Conservation (phyloP, 2,329 filamentous ascomycete genomes). For the Exophiala alcalophila region DNA sequence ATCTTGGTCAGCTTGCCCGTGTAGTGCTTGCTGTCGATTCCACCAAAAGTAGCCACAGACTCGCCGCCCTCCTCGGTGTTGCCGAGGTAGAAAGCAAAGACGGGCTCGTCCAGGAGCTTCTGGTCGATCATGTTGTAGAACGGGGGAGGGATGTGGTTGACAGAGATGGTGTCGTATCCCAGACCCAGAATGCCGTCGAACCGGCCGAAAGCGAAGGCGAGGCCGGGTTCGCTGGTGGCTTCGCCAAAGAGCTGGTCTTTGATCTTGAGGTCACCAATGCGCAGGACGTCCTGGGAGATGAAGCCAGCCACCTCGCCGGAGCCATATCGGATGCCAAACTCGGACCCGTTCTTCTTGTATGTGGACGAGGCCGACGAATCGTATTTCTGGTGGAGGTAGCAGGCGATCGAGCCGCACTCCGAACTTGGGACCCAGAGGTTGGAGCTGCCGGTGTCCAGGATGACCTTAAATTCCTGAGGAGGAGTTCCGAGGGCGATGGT, state of each 20-base stretch:
- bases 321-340: constrained; percentile 92
- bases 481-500: constrained; percentile 91
- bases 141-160: constrained; percentile 89
- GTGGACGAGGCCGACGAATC: constrained; percentile 84
- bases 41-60: constrained; percentile 88
- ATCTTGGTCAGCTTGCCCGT: constrained; percentile 88
- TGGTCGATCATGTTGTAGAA: constrained; percentile 97
- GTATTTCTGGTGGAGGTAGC: constrained; percentile 96
- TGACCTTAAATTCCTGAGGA: constrained; percentile 93
- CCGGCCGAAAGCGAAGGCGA: constrained; percentile 95
- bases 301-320: constrained; percentile 92
- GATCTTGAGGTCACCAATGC: constrained; percentile 84
- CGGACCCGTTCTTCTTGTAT: constrained; percentile 89
- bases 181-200: constrained; percentile 97
- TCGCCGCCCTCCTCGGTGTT: constrained; percentile 67
- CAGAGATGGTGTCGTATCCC: constrained; percentile 93
- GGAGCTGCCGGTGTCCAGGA: constrained; percentile 96
- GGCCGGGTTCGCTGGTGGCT: constrained; percentile 89
- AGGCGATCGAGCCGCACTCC: constrained; percentile 91
- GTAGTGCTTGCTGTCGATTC: constrained; percentile 76
- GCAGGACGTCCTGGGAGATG: constrained; percentile 81
- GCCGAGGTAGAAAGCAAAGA: constrained; percentile 96
- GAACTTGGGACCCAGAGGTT: constrained; percentile 97
- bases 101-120: constrained; percentile 80
- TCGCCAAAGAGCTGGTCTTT: constrained; percentile 93